Evolutionary conservation across 129 eudicot species (phyloP), one percentile per base, ranked within the genome.

Genomic region (Ambrosia trifida): DNA sequence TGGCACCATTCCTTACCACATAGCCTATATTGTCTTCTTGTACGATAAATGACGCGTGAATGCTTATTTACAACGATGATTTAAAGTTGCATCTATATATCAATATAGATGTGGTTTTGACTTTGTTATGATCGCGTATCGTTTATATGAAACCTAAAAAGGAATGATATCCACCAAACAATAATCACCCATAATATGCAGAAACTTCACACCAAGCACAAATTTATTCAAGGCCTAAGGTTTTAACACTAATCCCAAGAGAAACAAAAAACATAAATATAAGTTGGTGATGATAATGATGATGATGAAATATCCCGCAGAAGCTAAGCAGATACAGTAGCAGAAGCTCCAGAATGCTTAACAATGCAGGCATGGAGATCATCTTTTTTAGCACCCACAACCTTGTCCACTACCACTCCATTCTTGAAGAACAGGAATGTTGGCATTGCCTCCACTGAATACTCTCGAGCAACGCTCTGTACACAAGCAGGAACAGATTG

Each of bases 381-480:
- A 0, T 92, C 91, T 81, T 85, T 86, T 67, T 59, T 77, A 0
- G 96, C 95, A 58, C 98, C 98, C 45, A 85, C 88, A 67, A 92
- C 64, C 83, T 76, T 91, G 24, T 88, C 91, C 69, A 91, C 71
- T 36, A 18, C 65, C 62, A 63, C 60, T 57, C 88, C 96, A 1
- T 83, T 84, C 71, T 89, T 92, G 40, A 89, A 9, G 77, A 86
- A 83, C 74, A 86, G 8, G 72, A 92, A 92, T 7, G 95, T 89
- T 4, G 98, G 98, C 94, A 91, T 91, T 4, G 96, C 94, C 74
- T 82, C 91, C 36, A 91, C 83, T 0, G 60, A 30, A 67, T 66
- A 81, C 44, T 91, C 80, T 66, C 64, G 36, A 52, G 95, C 84
- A 67, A 91, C 76, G 6, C 41, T 35, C 96, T 91, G 87, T 68